These are phyloP conservation scores for Pulicaria dysenterica DNA, from an alignment of 129 eudicot genomes.

Conservation along the genomic window DNA sequence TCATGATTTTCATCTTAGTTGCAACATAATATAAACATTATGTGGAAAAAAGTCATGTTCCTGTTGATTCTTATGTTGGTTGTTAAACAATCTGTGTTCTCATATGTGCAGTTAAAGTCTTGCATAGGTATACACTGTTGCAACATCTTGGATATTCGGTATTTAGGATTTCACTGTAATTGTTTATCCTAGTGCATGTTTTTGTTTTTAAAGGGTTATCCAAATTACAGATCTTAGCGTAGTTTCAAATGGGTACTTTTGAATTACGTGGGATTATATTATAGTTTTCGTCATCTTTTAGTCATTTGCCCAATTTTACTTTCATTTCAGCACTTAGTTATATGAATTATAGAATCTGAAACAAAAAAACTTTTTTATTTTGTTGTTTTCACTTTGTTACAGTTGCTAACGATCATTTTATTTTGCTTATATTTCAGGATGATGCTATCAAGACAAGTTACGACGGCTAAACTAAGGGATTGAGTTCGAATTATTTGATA, in stretches of 20 bases:
- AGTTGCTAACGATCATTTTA: no score
- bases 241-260: background rate
- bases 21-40: no score
- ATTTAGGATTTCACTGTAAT: background rate
- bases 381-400: no score
- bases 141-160: background rate
- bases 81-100: background rate
- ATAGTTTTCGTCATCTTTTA: background rate
- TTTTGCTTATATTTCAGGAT: no score
- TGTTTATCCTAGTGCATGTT: slow-evolving; percentile 6
- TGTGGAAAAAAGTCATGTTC: slow-evolving; percentile 19
- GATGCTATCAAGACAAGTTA: no score
- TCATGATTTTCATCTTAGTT: no score
- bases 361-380: no score
- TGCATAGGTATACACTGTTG: background rate
- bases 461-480: no score
- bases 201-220: background rate
- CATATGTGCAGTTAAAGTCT: background rate
- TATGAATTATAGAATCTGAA: no score
- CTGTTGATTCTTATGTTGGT: background rate
- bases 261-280: background rate
- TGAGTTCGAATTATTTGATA: no score
- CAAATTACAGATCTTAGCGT: background rate
- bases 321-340: no score
- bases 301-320: no score